Evolutionary conservation across 1,284 basidiomycete genomes (phyloP), one percentile per base, ranked within the genome.

Genomic region (Marasmius oreades): DNA sequence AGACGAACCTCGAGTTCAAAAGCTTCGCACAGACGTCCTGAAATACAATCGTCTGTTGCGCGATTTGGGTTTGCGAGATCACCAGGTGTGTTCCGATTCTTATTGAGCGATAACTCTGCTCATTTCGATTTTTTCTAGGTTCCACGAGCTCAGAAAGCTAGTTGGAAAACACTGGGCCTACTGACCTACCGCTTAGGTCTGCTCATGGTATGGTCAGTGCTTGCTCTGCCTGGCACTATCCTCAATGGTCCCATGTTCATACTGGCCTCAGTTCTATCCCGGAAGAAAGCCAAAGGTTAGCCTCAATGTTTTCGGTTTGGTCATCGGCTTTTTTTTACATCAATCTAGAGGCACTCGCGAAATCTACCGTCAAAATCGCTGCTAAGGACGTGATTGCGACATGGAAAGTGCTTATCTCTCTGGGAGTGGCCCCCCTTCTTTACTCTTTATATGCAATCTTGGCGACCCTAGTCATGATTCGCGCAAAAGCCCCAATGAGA

Each of bases 391-490:
- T 99, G 12, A 77, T 99, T 16, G 97, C 95, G 0, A 95, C 95
- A 2, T 99, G 97, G 97, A 99, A 99, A 71, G 87, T 99, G 31
- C 82, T 99, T 47, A 95, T 99, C 54, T 96, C 94, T 11, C 78
- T 99, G 52, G 97, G 90, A 22, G 78, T 94, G 37, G 90, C 93
- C 6, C 96, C 97, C 6, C 74, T 97, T 6, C 76, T 99, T 33
- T 99, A 99, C 75, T 72, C 81, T 7, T 73, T 90, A 63, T 98
- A 97, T 72, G 92, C 92, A 33, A 73, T 90, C 64, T 66, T 95
- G 34, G 93, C 94, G 10, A 92, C 91, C 18, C 66, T 87, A 28
- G 72, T 95, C 53, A 91, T 89, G 1, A 81, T 87, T 66, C 88
- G 85, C 64, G 84, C 88, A 44, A 77, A 85, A 47, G 79, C 80